Percentiles rank a stretch among this genome's conserved stretches.
Evolutionary conservation across 1,284 basidiomycete species (phyloP).

Genomic region (Ceratobasidium sp.): DNA sequence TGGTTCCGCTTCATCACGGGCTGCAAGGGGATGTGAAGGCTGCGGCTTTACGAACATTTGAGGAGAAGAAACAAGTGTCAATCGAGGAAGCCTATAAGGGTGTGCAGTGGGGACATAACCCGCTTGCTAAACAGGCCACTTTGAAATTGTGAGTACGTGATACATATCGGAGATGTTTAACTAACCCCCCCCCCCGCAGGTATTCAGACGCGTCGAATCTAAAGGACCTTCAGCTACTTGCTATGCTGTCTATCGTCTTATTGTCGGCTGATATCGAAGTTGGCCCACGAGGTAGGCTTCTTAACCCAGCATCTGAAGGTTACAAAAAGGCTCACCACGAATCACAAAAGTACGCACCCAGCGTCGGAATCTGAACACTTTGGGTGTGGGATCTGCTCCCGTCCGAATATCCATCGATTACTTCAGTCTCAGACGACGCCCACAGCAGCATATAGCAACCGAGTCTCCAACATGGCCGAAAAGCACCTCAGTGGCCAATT

Average conservation of each 20-base stretch:
- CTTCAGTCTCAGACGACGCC: conserved; percentile 44
- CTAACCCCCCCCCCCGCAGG: conserved; percentile 9
- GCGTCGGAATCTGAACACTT: conserved; percentile 28
- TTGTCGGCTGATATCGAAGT: conserved; percentile 45
- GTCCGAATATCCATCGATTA: conserved; percentile 46
- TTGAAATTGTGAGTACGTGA: conserved; percentile 38
- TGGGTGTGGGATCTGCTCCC: conserved; percentile 25
- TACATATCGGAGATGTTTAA: background rate
- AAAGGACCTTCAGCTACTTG: conserved; percentile 48
- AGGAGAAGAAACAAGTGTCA: conserved; percentile 17
- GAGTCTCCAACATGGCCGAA: conserved; percentile 44
- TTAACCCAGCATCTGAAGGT: background rate
- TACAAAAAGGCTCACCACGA: background rate
- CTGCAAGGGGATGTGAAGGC: conserved; percentile 22
- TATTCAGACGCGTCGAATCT: conserved; percentile 43
- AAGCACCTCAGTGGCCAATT: conserved; percentile 27
- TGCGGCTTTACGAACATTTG: conserved; percentile 12
- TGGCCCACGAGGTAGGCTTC: conserved; percentile 41
- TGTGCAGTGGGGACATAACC: conserved; percentile 47
- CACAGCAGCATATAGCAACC: conserved; percentile 25
- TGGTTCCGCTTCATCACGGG: conserved; percentile 37
- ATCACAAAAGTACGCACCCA: conserved; percentile 1
- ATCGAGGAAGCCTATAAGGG: conserved; percentile 37
- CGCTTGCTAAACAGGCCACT: conserved; percentile 36
- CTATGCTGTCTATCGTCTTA: conserved; percentile 48